Evolutionary conservation across 805 yeast species (phyloP).

Genomic region (Brettanomyces bruxellensis): DNA sequence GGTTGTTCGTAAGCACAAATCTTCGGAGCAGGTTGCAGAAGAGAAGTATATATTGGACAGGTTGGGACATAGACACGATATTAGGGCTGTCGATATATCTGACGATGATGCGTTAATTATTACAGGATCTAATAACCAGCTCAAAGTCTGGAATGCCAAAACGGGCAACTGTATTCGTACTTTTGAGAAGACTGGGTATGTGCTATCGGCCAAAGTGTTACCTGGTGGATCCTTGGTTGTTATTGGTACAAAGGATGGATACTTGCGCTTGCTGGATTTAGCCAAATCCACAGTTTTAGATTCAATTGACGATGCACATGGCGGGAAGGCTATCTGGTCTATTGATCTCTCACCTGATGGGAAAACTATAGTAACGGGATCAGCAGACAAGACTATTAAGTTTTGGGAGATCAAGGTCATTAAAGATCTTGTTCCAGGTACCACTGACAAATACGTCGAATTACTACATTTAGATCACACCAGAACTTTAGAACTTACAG

Average conservation of each 20-base stretch:
- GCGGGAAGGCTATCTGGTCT: conserved; percentile 76
- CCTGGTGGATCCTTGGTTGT: conserved; percentile 89
- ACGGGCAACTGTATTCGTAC: conserved; percentile 74
- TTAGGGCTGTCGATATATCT: conserved; percentile 75
- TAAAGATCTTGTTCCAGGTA: conserved; percentile 63
- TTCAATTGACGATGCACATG: conserved; percentile 65
- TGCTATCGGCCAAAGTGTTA: conserved; percentile 67
- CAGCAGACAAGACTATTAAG: conserved; percentile 84
- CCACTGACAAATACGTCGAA: conserved; percentile 35
- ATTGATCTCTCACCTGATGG: conserved; percentile 85
- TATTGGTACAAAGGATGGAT: conserved; percentile 84
- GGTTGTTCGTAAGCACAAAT: conserved; percentile 39
- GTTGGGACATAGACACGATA: conserved; percentile 85
- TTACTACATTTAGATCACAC: conserved; percentile 58
- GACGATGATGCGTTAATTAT: conserved; percentile 74
- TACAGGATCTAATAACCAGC: conserved; percentile 82
- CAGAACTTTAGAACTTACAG: conserved; percentile 76
- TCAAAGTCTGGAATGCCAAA: conserved; percentile 81
- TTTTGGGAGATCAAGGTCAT: conserved; percentile 80
- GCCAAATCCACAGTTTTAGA: conserved; percentile 71
- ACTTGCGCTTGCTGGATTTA: conserved; percentile 74
- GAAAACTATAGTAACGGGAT: conserved; percentile 76
- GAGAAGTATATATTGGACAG: conserved; percentile 56
- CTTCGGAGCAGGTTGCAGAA: conserved; percentile 28
- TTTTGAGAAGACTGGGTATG: conserved; percentile 75